Evolutionary conservation across 805 yeast species (phyloP), one percentile per base, ranked within the genome.

Genomic region (Starmerella floris): DNA sequence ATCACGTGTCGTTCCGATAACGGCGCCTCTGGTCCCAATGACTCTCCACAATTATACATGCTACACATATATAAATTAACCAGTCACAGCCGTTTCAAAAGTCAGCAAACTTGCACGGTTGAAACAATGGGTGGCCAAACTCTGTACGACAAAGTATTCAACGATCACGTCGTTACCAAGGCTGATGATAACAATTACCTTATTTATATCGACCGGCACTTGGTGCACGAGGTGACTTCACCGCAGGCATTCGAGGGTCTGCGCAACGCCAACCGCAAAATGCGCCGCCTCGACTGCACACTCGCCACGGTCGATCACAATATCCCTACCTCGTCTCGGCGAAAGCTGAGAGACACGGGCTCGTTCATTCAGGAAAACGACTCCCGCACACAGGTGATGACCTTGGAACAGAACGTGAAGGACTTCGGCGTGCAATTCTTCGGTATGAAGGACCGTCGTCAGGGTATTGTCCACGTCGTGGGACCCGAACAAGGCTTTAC

Each of bases 401-500:
- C 98, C 40, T 70, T 91, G 51, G 97, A 91, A 62, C 79, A 83
- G 56, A 91, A 91, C 57, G 97, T 91, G 54, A 77, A 77, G 62
- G 83, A 77, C 51, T 91, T 88, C 57, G 88, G 75, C 55, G 79
- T 91, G 30, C 80, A 95, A 13, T 91, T 79, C 61, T 87, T 88
- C 51, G 98, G 98, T 54, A 83, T 91, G 93, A 72, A 77, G 45
- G 97, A 88, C 65, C 72, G 72, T 50, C 78, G 97, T 65, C 99
- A 91, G 66, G 98, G 99, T 56, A 91, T 91, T 60, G 98, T 91
- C 43, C 99, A 91, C 63, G 83, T 91, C 53, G 94, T 91, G 46
- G 99, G 98, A 37, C 99, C 98, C 30, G 98, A 91, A 63, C 97
- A 91, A 66, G 98, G 97, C 40, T 91, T 91, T 67, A 91, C 98